Percentiles rank a stretch among this genome's conserved stretches.
These are phyloP conservation scores for Hippophae gyantsensis DNA, from an alignment of 306 rosid genomes.

Conservation along the genomic window DNA sequence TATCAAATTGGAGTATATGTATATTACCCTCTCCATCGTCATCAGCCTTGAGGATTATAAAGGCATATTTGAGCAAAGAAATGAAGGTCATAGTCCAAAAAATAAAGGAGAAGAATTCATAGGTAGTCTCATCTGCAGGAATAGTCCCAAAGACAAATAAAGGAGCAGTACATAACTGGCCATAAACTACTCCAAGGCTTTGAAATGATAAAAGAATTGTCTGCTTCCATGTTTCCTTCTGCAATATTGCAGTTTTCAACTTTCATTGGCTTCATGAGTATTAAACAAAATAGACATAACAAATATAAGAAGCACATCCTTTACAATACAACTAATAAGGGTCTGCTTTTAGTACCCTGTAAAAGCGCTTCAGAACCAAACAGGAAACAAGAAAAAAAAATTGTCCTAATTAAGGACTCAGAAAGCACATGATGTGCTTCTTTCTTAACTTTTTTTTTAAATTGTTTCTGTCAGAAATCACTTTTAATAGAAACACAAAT, in stretches of 20 bases:
- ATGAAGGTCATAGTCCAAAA: slow-evolving; percentile 67
- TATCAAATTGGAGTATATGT: not conserved
- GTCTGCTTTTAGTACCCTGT: too few relatives aligned
- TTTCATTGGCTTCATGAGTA: slow-evolving; percentile 4
- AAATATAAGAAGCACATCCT: too few relatives aligned
- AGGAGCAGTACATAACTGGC: slow-evolving; percentile 76
- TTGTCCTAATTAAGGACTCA: too few relatives aligned
- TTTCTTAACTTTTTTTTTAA: too few relatives aligned
- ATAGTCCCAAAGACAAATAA: slow-evolving; percentile 63
- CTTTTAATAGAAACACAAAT: too few relatives aligned
- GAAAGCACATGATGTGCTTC: too few relatives aligned
- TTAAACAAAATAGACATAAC: not conserved
- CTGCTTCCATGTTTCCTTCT: slow-evolving; percentile 57
- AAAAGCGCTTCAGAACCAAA: too few relatives aligned
- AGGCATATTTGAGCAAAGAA: slow-evolving; percentile 53
- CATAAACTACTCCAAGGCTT: slow-evolving; percentile 70
- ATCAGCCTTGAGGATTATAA: slow-evolving; percentile 55
- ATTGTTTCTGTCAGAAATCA: too few relatives aligned
- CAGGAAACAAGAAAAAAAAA: too few relatives aligned
- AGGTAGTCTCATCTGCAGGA: slow-evolving; percentile 27
- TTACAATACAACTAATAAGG: too few relatives aligned
- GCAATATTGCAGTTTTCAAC: slow-evolving; percentile 1
- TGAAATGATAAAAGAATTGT: slow-evolving; percentile 58
- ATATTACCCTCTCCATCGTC: slow-evolving; percentile 61
- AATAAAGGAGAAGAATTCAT: slow-evolving; percentile 59